phyloP scores from a whole-genome alignment of 768 basidiomycete species.

The Leccinellum luteum region DNA sequence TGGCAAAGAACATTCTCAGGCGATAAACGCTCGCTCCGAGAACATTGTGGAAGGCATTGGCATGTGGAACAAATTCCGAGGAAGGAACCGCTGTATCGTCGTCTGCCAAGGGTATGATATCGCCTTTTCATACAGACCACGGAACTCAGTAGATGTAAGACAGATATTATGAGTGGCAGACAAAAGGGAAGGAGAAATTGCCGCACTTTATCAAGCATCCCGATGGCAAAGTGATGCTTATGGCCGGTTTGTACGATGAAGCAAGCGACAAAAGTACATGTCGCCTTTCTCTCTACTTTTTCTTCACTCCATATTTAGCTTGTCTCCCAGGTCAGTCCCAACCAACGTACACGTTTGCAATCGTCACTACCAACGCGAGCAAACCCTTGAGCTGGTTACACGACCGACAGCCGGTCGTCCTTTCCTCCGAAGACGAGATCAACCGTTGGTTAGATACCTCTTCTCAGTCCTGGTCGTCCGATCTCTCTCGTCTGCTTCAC shows the following conservation, averaged over 20 bases:
- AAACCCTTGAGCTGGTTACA: conserved; percentile 83
- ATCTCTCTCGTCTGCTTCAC: conserved; percentile 56
- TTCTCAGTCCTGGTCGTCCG: conserved; percentile 58
- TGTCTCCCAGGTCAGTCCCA: conserved; percentile 44
- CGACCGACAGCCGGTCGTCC: conserved; percentile 83
- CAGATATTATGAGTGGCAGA: conserved; percentile 95
- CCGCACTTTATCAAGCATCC: conserved; percentile 80
- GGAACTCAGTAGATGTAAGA: background rate
- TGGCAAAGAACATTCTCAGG: conserved; percentile 60
- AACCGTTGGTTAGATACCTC: conserved; percentile 79
- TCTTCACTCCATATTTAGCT: background rate
- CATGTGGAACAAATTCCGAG: conserved; percentile 85
- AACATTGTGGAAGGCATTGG: conserved; percentile 70
- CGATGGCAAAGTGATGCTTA: conserved; percentile 64
- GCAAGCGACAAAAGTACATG: conserved; percentile 62
- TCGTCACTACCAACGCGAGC: conserved; percentile 80
- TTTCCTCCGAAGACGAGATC: conserved; percentile 59
- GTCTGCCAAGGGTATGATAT: conserved; percentile 64
- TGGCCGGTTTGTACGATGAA: conserved; percentile 87
- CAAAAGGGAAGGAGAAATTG: conserved; percentile 72
- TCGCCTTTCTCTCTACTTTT: too few species aligned
- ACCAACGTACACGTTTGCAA: conserved; percentile 78
- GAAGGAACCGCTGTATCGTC: conserved; percentile 82
- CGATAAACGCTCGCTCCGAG: conserved; percentile 90
- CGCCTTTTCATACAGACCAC: background rate